phyloP scores from a whole-genome alignment of 305 asterid genomes.

The Solanum hybrid region DNA sequence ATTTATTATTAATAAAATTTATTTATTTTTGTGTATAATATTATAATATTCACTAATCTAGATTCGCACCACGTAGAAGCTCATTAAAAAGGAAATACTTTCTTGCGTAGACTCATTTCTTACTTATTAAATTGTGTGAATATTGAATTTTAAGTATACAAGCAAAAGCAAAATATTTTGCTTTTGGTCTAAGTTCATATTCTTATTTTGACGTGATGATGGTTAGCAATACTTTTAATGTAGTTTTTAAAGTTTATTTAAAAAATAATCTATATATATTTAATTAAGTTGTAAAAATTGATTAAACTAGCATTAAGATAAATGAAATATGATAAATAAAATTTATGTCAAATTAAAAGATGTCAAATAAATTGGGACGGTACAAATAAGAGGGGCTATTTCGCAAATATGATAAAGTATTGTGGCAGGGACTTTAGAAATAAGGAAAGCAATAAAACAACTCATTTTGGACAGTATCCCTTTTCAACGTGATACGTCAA shows the following conservation, averaged over 20 bases:
- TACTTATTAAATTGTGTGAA: not conserved
- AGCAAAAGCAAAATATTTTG: not conserved
- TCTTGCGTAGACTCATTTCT: not conserved
- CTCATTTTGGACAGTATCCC: constrained; percentile 22
- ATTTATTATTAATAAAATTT: not conserved
- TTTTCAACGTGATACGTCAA: constrained; percentile 16
- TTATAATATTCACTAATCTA: not conserved
- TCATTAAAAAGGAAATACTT: not conserved
- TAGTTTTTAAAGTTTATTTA: not conserved
- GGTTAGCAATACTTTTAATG: not conserved
- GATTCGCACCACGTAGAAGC: not conserved
- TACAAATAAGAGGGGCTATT: not conserved
- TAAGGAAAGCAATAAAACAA: constrained; percentile 15
- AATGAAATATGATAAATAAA: not conserved
- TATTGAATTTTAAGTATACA: not conserved
- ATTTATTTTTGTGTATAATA: not conserved
- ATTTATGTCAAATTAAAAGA: not conserved
- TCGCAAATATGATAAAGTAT: not conserved
- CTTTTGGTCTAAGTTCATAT: not conserved
- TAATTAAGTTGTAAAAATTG: not conserved
- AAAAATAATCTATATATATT: not conserved
- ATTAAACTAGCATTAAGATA: not conserved
- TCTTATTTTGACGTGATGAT: not conserved
- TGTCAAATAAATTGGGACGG: not conserved
- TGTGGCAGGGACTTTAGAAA: constrained; percentile 8